Percentiles rank a stretch among this genome's conserved stretches.
Evolutionary conservation across 2,329 filamentous ascomycete species (phyloP).

Genomic region (Arthrobotrys megalospora): DNA sequence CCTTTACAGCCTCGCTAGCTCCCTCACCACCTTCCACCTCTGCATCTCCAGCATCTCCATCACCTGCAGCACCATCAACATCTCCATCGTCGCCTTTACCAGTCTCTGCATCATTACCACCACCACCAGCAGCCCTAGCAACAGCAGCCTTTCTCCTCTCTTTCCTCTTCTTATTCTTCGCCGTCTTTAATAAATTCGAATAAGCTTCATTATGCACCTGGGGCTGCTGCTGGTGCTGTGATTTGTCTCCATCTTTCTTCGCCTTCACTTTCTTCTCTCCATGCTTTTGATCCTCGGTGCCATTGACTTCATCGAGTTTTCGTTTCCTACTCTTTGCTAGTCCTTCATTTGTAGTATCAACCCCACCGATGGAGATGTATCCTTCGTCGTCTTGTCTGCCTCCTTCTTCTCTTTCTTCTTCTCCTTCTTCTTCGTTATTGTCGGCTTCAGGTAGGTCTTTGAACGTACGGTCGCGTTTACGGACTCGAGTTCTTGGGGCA

Average conservation of each 20-base stretch:
- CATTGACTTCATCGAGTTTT: slow-evolving; percentile 14
- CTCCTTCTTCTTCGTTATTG: not conserved
- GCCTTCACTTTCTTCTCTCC: not conserved
- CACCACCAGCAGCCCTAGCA: slow-evolving; percentile 4
- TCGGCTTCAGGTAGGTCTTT: slow-evolving; percentile 39
- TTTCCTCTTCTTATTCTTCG: slow-evolving; percentile 46
- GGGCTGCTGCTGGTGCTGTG: not conserved
- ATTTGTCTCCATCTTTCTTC: not conserved
- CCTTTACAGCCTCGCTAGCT: not conserved
- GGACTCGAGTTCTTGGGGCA: slow-evolving; percentile 16
- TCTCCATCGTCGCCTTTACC: not conserved
- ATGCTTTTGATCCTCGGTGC: not conserved
- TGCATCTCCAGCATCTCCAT: not conserved
- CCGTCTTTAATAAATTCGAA: slow-evolving; percentile 7
- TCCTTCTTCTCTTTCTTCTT: not conserved
- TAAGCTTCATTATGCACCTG: slow-evolving; percentile 10
- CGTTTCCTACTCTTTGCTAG: slow-evolving; percentile 39
- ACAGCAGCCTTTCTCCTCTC: slow-evolving; percentile 34
- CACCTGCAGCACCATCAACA: slow-evolving; percentile 5
- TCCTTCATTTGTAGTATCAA: slow-evolving; percentile 52
- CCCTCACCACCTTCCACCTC: not conserved
- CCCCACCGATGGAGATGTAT: slow-evolving; percentile 25
- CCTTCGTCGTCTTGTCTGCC: slow-evolving; percentile 8
- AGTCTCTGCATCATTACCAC: not conserved
- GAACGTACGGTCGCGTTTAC: slow-evolving; percentile 38